Percentiles rank a stretch among this genome's conserved stretches.
These are phyloP conservation scores for Nothophoma quercina DNA, from an alignment of 2,329 filamentous ascomycete genomes.

Conservation along the genomic window DNA sequence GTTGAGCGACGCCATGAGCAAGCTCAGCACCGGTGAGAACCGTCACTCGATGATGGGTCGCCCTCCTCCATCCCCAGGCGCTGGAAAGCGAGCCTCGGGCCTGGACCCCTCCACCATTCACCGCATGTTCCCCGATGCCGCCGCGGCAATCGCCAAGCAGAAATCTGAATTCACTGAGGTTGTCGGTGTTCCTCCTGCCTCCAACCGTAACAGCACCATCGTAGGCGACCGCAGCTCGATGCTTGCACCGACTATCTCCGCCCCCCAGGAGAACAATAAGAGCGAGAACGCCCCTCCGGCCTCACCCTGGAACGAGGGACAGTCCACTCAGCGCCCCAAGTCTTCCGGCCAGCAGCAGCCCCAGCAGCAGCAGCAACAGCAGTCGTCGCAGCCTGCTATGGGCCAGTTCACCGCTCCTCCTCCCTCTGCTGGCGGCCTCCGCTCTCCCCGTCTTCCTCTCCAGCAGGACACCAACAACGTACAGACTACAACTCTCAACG, in stretches of 20 bases:
- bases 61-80: conserved; percentile 74
- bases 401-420: conserved; percentile 88
- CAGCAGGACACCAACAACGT: conserved; percentile 72
- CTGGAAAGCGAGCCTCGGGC: conserved; percentile 87
- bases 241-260: conserved; percentile 76
- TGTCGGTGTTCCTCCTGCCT: conserved; percentile 86
- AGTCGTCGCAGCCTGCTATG: conserved; percentile 68
- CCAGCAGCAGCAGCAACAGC: conserved; percentile 54
- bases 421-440: conserved; percentile 74
- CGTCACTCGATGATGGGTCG: conserved; percentile 82
- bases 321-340: conserved; percentile 70
- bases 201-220: conserved; percentile 88
- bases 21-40: conserved; percentile 85
- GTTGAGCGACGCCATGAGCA: conserved; percentile 94
- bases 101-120: conserved; percentile 93
- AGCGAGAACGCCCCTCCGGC: conserved; percentile 70
- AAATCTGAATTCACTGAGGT: conserved; percentile 97
- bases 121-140: conserved; percentile 98
- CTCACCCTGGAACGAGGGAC: conserved; percentile 78
- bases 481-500: conserved; percentile 82
- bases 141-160: conserved; percentile 96
- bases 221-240: conserved; percentile 81
- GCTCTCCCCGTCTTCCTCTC: conserved; percentile 78
- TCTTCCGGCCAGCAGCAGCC: conserved; percentile 74
- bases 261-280: conserved; percentile 68